Percentiles rank a stretch among this genome's conserved stretches.
phyloP scores from a whole-genome alignment of 1,139 yeast species.

The Sugiyamaella sp. region DNA sequence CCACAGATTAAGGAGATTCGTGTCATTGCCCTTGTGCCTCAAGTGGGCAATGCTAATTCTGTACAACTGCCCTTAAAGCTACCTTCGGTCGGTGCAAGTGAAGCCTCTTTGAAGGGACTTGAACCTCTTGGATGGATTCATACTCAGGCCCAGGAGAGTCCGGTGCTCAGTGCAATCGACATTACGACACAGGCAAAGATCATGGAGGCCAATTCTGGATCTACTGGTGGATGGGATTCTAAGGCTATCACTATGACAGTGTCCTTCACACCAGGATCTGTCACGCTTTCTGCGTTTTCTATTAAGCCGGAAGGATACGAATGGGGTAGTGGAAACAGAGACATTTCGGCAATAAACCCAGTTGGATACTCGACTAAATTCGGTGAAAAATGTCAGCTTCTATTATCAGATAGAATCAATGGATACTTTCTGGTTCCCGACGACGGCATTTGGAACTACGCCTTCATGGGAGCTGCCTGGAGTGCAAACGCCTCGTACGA shows the following conservation, averaged over 20 bases:
- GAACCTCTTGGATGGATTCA: conserved; percentile 53
- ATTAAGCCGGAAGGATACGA: conserved; percentile 64
- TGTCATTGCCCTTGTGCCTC: conserved; percentile 83
- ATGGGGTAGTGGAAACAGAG: conserved; percentile 77
- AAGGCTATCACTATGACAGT: conserved; percentile 63
- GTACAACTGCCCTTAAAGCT: conserved; percentile 61
- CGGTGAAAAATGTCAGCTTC: conserved; percentile 66
- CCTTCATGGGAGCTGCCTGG: conserved; percentile 88
- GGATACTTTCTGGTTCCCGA: conserved; percentile 91
- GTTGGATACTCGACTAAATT: conserved; percentile 64
- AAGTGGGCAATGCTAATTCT: conserved; percentile 70
- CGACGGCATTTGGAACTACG: conserved; percentile 85
- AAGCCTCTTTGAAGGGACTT: conserved; percentile 40
- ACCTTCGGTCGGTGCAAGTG: conserved; percentile 44
- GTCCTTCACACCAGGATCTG: conserved; percentile 81
- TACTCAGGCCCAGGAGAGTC: conserved; percentile 67
- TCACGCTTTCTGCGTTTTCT: conserved; percentile 69
- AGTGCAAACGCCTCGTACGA: conserved; percentile 60
- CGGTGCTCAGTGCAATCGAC: conserved; percentile 69
- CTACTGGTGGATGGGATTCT: conserved; percentile 39
- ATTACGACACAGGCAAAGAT: conserved; percentile 63
- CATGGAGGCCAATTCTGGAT: conserved; percentile 38
- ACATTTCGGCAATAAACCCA: conserved; percentile 54
- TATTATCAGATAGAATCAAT: conserved; percentile 71
- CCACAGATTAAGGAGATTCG: conserved; percentile 74